Conservation (phyloP, 495 filamentous ascomycete species). For the Platismatia glauca region DNA sequence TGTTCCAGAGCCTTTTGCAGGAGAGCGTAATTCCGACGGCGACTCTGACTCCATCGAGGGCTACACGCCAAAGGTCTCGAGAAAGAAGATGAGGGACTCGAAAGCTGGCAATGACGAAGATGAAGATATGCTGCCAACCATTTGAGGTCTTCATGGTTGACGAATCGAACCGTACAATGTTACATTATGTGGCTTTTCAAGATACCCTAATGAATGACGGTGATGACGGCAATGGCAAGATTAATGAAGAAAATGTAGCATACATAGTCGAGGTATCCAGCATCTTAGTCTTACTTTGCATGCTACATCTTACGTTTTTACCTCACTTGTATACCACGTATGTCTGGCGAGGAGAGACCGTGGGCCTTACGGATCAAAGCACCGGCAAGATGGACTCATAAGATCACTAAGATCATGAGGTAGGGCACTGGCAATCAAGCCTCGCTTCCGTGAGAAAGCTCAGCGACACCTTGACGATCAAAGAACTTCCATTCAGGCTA, state of each 20-base stretch:
- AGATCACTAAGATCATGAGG: neutral
- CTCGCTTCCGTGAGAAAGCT: constrained; percentile 63
- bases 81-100: constrained; percentile 6
- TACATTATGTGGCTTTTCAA: neutral
- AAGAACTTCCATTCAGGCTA: constrained; percentile 52
- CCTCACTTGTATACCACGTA: too few relatives aligned
- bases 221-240: neutral
- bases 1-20: neutral
- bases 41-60: constrained; percentile 15
- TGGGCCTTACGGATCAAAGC: neutral
- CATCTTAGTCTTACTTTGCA: neutral
- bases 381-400: neutral
- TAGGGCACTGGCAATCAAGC: constrained; percentile 74
- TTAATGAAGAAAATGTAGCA: neutral
- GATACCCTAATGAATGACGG: constrained; percentile 5
- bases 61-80: constrained; percentile 4
- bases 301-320: neutral
- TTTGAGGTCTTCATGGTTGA: constrained; percentile 18
- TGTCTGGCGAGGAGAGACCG: neutral
- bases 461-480: constrained; percentile 78
- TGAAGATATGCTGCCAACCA: constrained; percentile 32
- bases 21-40: neutral
- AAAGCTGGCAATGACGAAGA: constrained; percentile 20
- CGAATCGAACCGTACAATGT: neutral
- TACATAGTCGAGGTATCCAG: neutral